phyloP scores from a whole-genome alignment of 805 yeast genomes.

The Danielia oregonensis region DNA sequence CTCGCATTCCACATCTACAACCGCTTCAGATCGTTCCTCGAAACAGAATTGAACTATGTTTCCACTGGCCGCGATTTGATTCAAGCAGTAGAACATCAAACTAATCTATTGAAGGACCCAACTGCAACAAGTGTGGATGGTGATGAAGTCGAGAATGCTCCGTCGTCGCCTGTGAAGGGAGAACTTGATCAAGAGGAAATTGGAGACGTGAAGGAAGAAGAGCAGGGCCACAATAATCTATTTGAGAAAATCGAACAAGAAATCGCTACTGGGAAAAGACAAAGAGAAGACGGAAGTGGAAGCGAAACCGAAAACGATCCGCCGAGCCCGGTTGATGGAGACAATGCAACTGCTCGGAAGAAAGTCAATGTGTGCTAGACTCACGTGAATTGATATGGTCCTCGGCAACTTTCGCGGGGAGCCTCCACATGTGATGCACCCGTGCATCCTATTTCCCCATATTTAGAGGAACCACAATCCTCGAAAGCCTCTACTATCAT shows the following conservation, averaged over 20 bases:
- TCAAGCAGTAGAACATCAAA: conserved; percentile 4
- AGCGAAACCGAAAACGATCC: not conserved
- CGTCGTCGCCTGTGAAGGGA: conserved; percentile 25
- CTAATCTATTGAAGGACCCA: conserved; percentile 7
- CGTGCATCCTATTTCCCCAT: not conserved
- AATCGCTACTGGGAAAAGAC: conserved; percentile 12
- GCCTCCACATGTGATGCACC: not conserved
- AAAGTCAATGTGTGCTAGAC: not conserved
- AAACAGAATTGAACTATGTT: conserved; percentile 21
- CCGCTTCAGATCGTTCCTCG: conserved; percentile 26
- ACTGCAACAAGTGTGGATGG: conserved; percentile 19
- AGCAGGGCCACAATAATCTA: conserved; percentile 9
- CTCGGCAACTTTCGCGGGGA: too few relatives aligned
- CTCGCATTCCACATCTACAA: conserved; percentile 29
- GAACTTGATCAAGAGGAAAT: too few relatives aligned
- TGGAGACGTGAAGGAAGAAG: too few relatives aligned
- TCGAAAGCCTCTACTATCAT: too few relatives aligned
- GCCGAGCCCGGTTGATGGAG: not conserved
- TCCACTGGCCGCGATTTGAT: conserved; percentile 24
- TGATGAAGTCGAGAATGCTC: conserved; percentile 13
- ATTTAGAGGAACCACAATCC: too few relatives aligned
- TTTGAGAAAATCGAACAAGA: conserved; percentile 19
- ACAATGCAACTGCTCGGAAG: not conserved
- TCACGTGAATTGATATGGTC: too few relatives aligned
- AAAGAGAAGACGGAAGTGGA: conserved; percentile 14